Percentiles rank a stretch among this genome's conserved stretches.
Evolutionary conservation across 2,329 filamentous ascomycete species (phyloP).

Genomic region (Pyricularia pennisetigena): DNA sequence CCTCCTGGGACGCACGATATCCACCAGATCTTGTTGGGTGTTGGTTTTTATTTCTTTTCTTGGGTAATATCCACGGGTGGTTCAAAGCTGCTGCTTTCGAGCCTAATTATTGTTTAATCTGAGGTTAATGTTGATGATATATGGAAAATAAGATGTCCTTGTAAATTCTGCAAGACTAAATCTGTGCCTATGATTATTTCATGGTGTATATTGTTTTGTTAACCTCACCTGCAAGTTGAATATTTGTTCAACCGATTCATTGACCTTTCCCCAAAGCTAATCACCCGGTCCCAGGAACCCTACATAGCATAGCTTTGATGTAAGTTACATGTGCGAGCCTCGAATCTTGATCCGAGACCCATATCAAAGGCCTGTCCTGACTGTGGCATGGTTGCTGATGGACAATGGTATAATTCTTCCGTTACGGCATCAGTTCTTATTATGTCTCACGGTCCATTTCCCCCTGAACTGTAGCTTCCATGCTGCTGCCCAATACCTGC

Average conservation of each 20-base stretch:
- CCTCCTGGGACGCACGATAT: not conserved
- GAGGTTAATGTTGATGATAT: constrained; percentile 1
- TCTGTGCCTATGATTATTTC: not conserved
- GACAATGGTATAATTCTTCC: not conserved
- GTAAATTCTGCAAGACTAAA: not conserved
- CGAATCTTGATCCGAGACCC: too few species aligned
- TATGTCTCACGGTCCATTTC: not conserved
- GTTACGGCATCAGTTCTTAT: not conserved
- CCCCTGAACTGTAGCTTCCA: not conserved
- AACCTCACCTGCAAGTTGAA: too few species aligned
- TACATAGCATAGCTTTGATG: too few species aligned
- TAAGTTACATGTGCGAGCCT: too few species aligned
- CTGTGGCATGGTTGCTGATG: too few species aligned
- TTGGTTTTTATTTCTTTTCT: not conserved
- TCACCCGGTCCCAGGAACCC: too few species aligned
- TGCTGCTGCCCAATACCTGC: not conserved
- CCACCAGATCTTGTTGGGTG: not conserved
- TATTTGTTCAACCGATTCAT: too few species aligned
- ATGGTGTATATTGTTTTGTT: not conserved
- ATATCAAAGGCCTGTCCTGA: too few species aligned
- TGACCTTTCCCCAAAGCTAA: too few species aligned
- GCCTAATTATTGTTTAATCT: not conserved
- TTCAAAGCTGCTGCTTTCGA: not conserved
- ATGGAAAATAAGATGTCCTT: not conserved
- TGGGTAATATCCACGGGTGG: not conserved